Base-by-base conservation (phyloP, 805 yeast species). In the Sugiyamaella americana region DNA sequence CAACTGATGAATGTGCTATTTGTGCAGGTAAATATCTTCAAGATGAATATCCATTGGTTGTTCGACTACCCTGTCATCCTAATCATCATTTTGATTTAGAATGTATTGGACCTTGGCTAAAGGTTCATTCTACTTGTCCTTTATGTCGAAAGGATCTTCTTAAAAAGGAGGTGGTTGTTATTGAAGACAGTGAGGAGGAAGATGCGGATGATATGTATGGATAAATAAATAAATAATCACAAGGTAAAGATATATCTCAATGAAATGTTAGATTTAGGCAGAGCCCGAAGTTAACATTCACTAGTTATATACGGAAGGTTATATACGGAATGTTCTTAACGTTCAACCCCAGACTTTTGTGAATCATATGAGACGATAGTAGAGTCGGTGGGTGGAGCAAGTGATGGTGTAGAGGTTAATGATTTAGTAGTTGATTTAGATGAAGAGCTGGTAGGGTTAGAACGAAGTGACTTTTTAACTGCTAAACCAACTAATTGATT, bases 81-180 rank as follows among this genome's bases (percentile, higher is more conserved):
- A 73, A 70, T 32, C 98, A 89, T 63, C 73, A 73, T 37, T 89
- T 85, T 64, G 98, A 89, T 61, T 69, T 88, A 53, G 97, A 91
- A 55, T 89, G 97, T 62, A 80, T 91, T 34, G 82, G 84, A 0
- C 93, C 95, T 0, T 89, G 98, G 98, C 70, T 91, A 44, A 76
- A 78, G 52, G 69, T 79, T 41, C 61, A 64, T 46, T 53, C 69
- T 8, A 68, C 70, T 2, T 89, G 98, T 59, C 98, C 98, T 0
- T 64, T 91, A 57, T 91, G 97, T 60, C 72, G 98, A 53, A 78
- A 75, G 50, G 82, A 87, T 58, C 77, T 89, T 21, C 61, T 76
- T 18, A 75, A 71, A 43, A 76, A 67, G 68, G 76, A 67, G 62
- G 65, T 55, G 61, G 67, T 18, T 13, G 34, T 56, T 10, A 62